Evolutionary conservation across 257 asterid species (phyloP).

Genomic region (Striga asiatica): DNA sequence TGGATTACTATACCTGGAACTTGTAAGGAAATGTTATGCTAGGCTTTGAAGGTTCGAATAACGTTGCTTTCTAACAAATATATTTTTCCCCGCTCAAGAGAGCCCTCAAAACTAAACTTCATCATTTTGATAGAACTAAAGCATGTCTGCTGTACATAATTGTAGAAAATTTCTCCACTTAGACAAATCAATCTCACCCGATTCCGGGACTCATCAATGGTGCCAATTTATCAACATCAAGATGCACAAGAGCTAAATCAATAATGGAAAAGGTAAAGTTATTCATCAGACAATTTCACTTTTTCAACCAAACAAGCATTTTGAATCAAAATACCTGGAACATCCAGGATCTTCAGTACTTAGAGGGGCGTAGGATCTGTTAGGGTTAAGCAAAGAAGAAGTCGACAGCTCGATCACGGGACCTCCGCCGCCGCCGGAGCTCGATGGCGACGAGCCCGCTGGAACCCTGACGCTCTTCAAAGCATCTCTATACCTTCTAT

Average conservation of each 20-base stretch:
- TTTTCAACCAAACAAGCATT: not conserved
- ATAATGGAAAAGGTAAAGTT: not conserved
- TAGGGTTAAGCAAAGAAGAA: conserved; percentile 67
- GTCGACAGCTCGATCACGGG: conserved; percentile 89
- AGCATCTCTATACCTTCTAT: conserved; percentile 78
- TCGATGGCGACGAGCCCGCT: conserved; percentile 45
- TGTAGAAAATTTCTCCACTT: not conserved
- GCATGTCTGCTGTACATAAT: not conserved
- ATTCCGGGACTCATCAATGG: not conserved
- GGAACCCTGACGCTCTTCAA: conserved; percentile 84
- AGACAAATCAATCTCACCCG: not conserved
- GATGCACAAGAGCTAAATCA: not conserved
- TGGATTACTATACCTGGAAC: not conserved
- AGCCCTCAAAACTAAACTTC: not conserved
- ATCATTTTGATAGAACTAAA: not conserved
- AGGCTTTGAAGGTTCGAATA: not conserved
- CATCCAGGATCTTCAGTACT: conserved; percentile 44
- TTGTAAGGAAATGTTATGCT: not conserved
- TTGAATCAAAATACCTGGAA: conserved; percentile 22
- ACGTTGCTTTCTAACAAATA: not conserved
- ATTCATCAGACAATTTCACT: not conserved
- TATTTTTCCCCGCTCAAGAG: not conserved
- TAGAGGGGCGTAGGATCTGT: conserved; percentile 32
- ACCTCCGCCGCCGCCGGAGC: conserved; percentile 40
- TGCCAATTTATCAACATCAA: not conserved